Base-by-base conservation (phyloP, 2,329 filamentous ascomycete species). In the Fusarium sp. region DNA sequence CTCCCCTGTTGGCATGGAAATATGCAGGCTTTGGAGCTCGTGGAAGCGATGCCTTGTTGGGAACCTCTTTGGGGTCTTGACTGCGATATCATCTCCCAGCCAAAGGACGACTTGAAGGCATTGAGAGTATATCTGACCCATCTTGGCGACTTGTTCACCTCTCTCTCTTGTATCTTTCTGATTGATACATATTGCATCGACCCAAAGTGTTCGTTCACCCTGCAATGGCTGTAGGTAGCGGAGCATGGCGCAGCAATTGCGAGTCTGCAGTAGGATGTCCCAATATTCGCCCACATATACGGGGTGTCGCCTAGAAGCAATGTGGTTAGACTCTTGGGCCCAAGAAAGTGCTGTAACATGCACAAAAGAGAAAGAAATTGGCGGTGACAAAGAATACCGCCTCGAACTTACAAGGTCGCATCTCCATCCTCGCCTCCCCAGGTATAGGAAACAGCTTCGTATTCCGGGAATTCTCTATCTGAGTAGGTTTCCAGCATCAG, bases 201-300 rank as follows among this genome's bases (percentile, higher is more conserved):
- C 52, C 52, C 52, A 57, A 6, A 57, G 14, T 14, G 1, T 24
- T 31, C 52, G 31, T 20, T 31, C 14, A 7, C 52, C 52, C 7
- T 8, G 18, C 3, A 4, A 3, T 22, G 52, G 52, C 6, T 14
- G 52, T 13, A 57, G 13, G 5, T 57, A 57, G 29, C 18, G n/a
- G 7, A 57, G 52, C 52, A 57, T 57, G 27, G 52, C 52, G n/a
- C 52, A 57, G 13, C 52, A 57, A n/a, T 57, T 57, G 20, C n/a
- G 31, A 24, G 52, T 57, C 14, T 57, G 52, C 3, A 35, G 20
- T 6, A 57, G 20, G 29, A 57, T 22, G 16, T 57, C 52, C 31
- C 52, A 57, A 6, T 57, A 13, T 35, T 37, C 13, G 29, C 52
- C 52, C 3, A 57, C 14, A 3, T 57, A 57, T 20, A 57, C 13